Evolutionary conservation across 1,139 yeast species (phyloP), one percentile per base, ranked within the genome.

Genomic region (Candida gigantensis): DNA sequence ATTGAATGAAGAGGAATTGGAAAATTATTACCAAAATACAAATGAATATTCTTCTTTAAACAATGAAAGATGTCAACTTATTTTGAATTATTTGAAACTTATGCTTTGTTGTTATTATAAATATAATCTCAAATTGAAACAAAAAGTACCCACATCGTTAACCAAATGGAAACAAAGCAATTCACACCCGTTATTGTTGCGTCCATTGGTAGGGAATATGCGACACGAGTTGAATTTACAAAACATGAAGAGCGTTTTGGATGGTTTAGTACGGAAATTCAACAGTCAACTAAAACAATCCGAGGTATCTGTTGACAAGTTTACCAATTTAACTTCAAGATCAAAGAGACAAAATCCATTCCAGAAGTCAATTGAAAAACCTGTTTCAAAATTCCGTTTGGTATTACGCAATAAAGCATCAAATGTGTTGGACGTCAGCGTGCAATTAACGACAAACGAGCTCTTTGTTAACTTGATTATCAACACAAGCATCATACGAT

Each of bases 181-280:
- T 37, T 66, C 70, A 28, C 77, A 68, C 35, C 75, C 81, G 2
- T 58, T 78, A 37, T 67, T 83, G 17, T 61, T 83, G 34, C 62
- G 86, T 33, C 92, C 95, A 1, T 57, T 85, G 26, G 66, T 85
- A 20, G 88, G 89, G 3, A 83, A 80, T 46, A 72, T 81, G 39
- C 75, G 79, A 39, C 94, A 85, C 50, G 80, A 80, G 46, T 60
- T 71, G 35, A 65, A 74, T 31, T 55, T 81, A 25, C 56, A 60
- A 26, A 62, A 72, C 25, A 60, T 80, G 42, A 47, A 60, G 10
- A 61, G 64, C 25, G 62, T 79, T 3, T 50, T 81, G 15, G 60
- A 68, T 6, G 59, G 69, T n/a, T 24, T 40, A 18, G 40, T 54
- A 3, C 41, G 45, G 5, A 44, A 51, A 35, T 51, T 54, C 33